Conservation (phyloP, 2,329 filamentous ascomycete species). For the Neoascochyta sp. region DNA sequence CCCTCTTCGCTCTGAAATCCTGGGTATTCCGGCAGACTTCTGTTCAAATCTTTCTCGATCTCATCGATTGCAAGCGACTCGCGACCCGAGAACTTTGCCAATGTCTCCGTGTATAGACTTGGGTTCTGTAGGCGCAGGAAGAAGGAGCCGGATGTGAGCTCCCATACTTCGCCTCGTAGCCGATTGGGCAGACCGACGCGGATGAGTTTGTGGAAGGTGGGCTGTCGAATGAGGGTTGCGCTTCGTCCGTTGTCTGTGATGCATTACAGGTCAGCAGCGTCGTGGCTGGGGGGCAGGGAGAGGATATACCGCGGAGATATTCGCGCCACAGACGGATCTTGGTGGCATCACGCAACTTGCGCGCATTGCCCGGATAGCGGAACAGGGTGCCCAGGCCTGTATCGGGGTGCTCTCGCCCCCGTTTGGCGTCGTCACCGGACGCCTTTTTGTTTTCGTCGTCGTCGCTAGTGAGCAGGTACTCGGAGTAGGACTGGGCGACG, state of each 20-base stretch:
- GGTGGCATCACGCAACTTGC: constrained; percentile 88
- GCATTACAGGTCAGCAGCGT: constrained; percentile 14
- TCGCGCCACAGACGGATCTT: constrained; percentile 98
- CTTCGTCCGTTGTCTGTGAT: constrained; percentile 85
- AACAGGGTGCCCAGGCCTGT: constrained; percentile 91
- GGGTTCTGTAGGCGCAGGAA: constrained; percentile 85
- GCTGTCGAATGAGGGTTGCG: constrained; percentile 85
- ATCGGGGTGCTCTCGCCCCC: constrained; percentile 68
- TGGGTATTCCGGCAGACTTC: constrained; percentile 93
- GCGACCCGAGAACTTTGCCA: constrained; percentile 76
- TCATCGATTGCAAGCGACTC: constrained; percentile 96
- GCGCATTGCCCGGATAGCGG: constrained; percentile 88
- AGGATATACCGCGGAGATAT: constrained; percentile 64
- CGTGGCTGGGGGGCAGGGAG: not conserved
- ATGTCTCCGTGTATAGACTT: constrained; percentile 75
- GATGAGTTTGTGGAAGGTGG: constrained; percentile 96
- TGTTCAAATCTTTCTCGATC: constrained; percentile 97
- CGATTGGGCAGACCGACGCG: constrained; percentile 92
- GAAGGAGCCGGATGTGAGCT: constrained; percentile 85
- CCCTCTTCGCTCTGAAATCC: constrained; percentile 96
- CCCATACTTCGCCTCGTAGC: constrained; percentile 91
- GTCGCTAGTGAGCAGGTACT: constrained; percentile 51
- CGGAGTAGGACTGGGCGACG: constrained; percentile 80
- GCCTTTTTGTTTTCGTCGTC: constrained; percentile 39
- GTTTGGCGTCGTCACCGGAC: constrained; percentile 32